These are phyloP conservation scores for Wickerhamomyces bisporus DNA, from an alignment of 805 yeast species.

Conservation along the genomic window DNA sequence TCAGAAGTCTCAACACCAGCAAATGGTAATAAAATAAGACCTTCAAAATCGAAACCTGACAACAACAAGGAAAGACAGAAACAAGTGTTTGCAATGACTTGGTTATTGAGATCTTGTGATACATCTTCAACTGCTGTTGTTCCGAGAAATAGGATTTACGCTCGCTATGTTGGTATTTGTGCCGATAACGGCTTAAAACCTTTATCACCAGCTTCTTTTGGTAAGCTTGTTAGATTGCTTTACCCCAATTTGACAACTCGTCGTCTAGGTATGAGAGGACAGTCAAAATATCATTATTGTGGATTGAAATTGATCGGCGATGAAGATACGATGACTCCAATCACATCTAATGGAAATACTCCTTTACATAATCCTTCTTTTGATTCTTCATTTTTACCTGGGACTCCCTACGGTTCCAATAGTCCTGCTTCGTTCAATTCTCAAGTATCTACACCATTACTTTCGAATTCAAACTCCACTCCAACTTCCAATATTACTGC, in stretches of 20 bases:
- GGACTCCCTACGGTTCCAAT: conserved; percentile 25
- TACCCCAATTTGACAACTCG: conserved; percentile 66
- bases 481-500: conserved; percentile 6
- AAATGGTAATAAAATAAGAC: conserved; percentile 21
- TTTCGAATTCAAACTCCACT: background rate
- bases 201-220: conserved; percentile 72
- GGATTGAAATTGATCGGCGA: conserved; percentile 52
- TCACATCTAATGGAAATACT: conserved; percentile 19
- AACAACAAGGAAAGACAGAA: conserved; percentile 50
- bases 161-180: conserved; percentile 56
- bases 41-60: conserved; percentile 22
- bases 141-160: conserved; percentile 64
- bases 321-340: conserved; percentile 20
- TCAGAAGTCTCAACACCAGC: conserved; percentile 12
- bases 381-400: conserved; percentile 23
- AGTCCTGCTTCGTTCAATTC: conserved; percentile 23
- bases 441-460: conserved; percentile 21
- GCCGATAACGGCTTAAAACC: conserved; percentile 50
- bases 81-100: conserved; percentile 78
- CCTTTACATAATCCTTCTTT: conserved; percentile 20
- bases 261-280: conserved; percentile 74
- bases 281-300: conserved; percentile 76
- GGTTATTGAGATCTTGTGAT: conserved; percentile 66
- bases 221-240: conserved; percentile 58
- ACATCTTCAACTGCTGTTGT: conserved; percentile 45